Conservation (phyloP, 352 stramenopile genomes). For the Globisporangium echinulatum region DNA sequence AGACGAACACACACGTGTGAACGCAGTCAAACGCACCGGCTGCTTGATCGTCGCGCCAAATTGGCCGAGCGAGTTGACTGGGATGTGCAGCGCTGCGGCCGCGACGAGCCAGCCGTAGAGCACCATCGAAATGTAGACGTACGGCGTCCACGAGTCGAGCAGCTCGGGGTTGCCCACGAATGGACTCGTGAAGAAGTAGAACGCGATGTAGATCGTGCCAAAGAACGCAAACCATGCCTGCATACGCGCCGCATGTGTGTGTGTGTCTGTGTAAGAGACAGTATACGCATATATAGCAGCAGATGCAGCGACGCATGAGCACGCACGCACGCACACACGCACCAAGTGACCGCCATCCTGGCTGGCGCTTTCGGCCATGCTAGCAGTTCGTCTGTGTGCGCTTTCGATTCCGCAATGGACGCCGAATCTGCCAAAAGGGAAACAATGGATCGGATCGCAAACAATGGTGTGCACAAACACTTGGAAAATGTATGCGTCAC, state of each 20-base stretch:
- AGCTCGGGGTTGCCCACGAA: constrained; percentile 83
- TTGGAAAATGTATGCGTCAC: neutral
- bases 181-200: constrained; percentile 87
- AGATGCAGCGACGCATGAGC: too few relatives aligned
- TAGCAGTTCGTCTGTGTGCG: neutral
- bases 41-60: constrained; percentile 82
- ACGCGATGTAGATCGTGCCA: constrained; percentile 71
- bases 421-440: neutral
- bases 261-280: neutral
- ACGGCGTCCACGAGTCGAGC: constrained; percentile 80
- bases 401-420: neutral
- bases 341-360: constrained; percentile 14
- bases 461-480: neutral
- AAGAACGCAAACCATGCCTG: constrained; percentile 84
- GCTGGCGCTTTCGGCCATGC: neutral
- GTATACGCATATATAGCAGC: too few relatives aligned
- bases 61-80: constrained; percentile 60
- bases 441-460: neutral
- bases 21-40: constrained; percentile 30
- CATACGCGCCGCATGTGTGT: neutral
- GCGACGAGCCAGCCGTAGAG: constrained; percentile 83
- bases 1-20: neutral
- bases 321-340: neutral
- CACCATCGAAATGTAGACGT: constrained; percentile 84
- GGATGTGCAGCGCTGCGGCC: constrained; percentile 66